Base-by-base conservation (phyloP, 2,329 filamentous ascomycete genomes). In the Nemania sp. region DNA sequence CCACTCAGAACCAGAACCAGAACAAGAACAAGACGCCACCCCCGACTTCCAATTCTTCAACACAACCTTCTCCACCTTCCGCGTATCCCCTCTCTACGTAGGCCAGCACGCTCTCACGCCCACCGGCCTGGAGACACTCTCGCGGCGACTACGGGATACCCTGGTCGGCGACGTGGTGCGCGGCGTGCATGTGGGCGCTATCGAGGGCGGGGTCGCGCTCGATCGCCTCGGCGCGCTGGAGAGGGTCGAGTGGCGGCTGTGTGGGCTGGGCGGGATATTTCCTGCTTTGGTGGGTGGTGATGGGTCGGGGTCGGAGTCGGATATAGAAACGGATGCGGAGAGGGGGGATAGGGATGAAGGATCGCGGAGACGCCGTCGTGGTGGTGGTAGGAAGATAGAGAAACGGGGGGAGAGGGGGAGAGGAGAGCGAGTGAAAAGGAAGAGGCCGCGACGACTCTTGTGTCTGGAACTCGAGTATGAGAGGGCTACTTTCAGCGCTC, bases 91-190 rank as follows among this genome's bases (percentile, higher is more conserved):
- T 1, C 70, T 85, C 1, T 76, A 78, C 63, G 54, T 80, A 19
- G 80, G 79, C 20, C 48, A 67, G 3, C 67, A 75, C 2, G 34
- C 61, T 0, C 70, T 83, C 1, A 70, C 70, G 0, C 41, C 66
- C 0, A 36, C 64, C 0, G 73, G 75, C 3, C 72, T 84, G 2
- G 66, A 72, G 12, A 51, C 66, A 0, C 70, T 84, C 0, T 75
- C 78, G 1, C 73, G 73, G 6, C 73, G 77, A 2, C 68, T 85
- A 2, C 77, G 81, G 33, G 81, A 84, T 42, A 73, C 73, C 1
- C 73, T 84, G 0, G 80, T 83, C 0, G 81, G 81, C 14, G 81
- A 84, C 60, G 77, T 82, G 1, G 79, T 84, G n/a, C 78, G 82
- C 50, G 82, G 82, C 37, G 77, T 84, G 15, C 80, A 84, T 58